These are phyloP conservation scores for Groenewaldozyma auringiensis DNA, from an alignment of 1,139 yeast species.

Conservation along the genomic window DNA sequence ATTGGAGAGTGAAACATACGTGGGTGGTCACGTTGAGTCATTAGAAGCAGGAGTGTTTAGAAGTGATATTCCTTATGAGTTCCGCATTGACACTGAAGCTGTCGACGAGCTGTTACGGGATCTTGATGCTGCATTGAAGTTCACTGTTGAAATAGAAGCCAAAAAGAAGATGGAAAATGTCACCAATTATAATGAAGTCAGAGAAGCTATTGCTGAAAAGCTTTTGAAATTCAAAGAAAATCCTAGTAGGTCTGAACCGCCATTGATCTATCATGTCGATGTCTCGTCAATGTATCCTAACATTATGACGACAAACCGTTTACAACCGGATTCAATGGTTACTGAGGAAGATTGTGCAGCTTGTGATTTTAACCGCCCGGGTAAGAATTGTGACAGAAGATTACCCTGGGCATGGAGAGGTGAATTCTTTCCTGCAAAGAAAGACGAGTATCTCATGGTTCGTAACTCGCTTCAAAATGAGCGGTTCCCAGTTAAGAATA, in stretches of 20 bases:
- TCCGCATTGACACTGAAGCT: constrained; percentile 72
- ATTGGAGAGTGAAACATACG: constrained; percentile 92
- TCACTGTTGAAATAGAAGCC: constrained; percentile 80
- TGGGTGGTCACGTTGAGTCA: constrained; percentile 98
- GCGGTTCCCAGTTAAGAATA: constrained; percentile 52
- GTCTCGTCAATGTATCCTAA: constrained; percentile 99
- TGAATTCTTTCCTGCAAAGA: constrained; percentile 84
- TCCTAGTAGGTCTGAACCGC: constrained; percentile 66
- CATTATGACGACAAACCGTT: constrained; percentile 93
- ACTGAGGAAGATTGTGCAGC: constrained; percentile 93
- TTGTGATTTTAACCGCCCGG: constrained; percentile 95
- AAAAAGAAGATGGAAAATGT: constrained; percentile 66
- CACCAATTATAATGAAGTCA: constrained; percentile 68
- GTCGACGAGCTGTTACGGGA: constrained; percentile 72
- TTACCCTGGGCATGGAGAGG: constrained; percentile 99
- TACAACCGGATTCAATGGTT: constrained; percentile 98
- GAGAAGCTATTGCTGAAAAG: constrained; percentile 46
- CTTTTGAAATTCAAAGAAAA: constrained; percentile 51
- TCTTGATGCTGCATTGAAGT: constrained; percentile 67
- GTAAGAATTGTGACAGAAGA: constrained; percentile 84
- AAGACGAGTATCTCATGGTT: constrained; percentile 87
- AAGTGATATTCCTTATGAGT: constrained; percentile 72
- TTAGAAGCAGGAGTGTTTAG: constrained; percentile 96
- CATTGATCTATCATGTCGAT: constrained; percentile 93
- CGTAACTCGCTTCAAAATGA: constrained; percentile 78